Percentiles rank a stretch among this genome's conserved stretches.
Conservation (phyloP, 768 basidiomycete species). For the Mycena vitilis region DNA sequence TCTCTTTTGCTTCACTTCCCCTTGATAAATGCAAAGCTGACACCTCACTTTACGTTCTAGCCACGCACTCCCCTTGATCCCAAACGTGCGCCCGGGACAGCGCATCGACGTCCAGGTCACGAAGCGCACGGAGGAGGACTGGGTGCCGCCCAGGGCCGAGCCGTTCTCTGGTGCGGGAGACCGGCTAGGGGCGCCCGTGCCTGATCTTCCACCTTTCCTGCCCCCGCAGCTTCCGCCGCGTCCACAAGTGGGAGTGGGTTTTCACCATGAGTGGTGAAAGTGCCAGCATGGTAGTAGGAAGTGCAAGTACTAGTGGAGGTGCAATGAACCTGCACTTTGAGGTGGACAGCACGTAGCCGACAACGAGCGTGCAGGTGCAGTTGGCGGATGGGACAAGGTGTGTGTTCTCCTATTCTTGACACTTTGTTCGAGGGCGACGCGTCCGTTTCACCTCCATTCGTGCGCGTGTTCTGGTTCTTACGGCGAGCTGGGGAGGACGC, state of each 20-base stretch:
- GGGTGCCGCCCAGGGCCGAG: constrained; percentile 56
- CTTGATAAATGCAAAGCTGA: too few species aligned
- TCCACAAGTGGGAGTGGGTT: constrained; percentile 12
- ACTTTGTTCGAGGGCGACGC: too few species aligned
- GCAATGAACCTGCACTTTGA: constrained; percentile 60
- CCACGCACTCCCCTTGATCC: constrained; percentile 68
- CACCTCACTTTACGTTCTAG: not conserved
- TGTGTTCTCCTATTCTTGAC: constrained; percentile 23
- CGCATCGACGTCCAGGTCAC: constrained; percentile 73
- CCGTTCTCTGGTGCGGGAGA: constrained; percentile 71
- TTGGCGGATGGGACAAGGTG: constrained; percentile 80
- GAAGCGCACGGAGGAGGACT: constrained; percentile 67
- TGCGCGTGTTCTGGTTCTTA: too few species aligned
- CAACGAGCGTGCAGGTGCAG: constrained; percentile 79
- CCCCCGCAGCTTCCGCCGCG: too few species aligned
- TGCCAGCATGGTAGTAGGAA: too few species aligned
- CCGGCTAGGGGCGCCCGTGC: constrained; percentile 70
- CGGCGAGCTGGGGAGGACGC: too few species aligned
- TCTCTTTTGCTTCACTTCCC: too few species aligned
- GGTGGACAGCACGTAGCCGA: constrained; percentile 73
- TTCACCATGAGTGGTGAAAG: too few species aligned
- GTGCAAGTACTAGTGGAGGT: not conserved
- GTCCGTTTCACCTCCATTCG: too few species aligned
- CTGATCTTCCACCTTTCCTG: constrained; percentile 28
- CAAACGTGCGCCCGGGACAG: constrained; percentile 71